These are phyloP conservation scores for Microdochium nivale DNA, from an alignment of 2,329 filamentous ascomycete genomes.

Conservation along the genomic window DNA sequence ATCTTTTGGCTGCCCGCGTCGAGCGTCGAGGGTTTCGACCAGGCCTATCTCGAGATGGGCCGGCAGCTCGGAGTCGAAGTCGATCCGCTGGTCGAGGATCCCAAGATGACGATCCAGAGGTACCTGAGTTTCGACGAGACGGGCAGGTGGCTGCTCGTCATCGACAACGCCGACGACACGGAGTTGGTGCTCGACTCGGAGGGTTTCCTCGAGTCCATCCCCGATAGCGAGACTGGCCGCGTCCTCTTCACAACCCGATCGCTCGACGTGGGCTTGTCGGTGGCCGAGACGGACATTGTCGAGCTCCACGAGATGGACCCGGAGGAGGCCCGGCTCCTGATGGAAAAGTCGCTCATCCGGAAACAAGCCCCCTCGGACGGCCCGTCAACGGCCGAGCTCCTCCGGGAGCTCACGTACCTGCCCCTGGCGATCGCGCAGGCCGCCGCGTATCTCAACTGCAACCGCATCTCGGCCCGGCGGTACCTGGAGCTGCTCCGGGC, in stretches of 20 bases:
- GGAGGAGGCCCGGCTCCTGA: conserved; percentile 16
- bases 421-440: conserved; percentile 31
- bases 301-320: conserved; percentile 19
- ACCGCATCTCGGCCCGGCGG: conserved; percentile 9
- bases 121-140: conserved; percentile 17
- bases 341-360: conserved; percentile 14
- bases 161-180: conserved; percentile 35
- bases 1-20: conserved; percentile 30
- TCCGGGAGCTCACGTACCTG: conserved; percentile 24
- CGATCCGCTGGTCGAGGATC: conserved; percentile 22
- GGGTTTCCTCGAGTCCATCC: conserved; percentile 20
- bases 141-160: conserved; percentile 29
- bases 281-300: conserved; percentile 16
- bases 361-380: conserved; percentile 8
- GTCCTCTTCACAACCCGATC: conserved; percentile 30
- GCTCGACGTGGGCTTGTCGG: conserved; percentile 16
- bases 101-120: conserved; percentile 24
- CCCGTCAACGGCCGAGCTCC: conserved; percentile 10
- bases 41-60: conserved; percentile 24
- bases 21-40: conserved; percentile 18
- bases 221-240: conserved; percentile 18
- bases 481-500: conserved; percentile 24
- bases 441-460: conserved; percentile 28
- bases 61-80: conserved; percentile 15
- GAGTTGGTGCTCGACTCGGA: conserved; percentile 16